A percentile compares a stretch with the other conserved stretches of the same genome.
Conservation (phyloP, 2,329 filamentous ascomycete species). For the Beauveria varroae region DNA sequence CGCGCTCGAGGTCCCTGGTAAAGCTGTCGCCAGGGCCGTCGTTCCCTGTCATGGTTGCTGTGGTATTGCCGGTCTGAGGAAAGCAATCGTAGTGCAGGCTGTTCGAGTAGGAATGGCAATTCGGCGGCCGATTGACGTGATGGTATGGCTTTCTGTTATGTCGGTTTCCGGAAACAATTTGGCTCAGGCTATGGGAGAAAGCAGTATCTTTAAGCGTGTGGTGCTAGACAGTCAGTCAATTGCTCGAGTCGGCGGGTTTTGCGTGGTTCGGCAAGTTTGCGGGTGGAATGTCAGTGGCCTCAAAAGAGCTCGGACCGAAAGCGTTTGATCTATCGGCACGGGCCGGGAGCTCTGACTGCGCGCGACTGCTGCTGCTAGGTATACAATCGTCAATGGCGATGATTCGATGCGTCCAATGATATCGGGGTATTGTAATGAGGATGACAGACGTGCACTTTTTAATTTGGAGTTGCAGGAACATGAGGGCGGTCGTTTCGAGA, state of each 20-base stretch:
- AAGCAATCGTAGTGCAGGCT: neutral
- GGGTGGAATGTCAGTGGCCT: neutral
- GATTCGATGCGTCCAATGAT: neutral
- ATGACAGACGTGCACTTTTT: neutral
- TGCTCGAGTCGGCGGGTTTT: neutral
- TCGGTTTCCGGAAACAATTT: neutral
- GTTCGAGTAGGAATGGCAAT: neutral
- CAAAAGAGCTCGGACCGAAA: neutral
- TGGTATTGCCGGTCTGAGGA: neutral
- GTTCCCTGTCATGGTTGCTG: neutral
- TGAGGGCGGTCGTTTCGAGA: neutral
- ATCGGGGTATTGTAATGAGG: neutral
- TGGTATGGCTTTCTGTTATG: too few species aligned
- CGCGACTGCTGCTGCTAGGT: neutral
- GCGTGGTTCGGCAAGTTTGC: neutral
- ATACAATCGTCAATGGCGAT: neutral
- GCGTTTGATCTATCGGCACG: neutral
- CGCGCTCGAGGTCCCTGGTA: conserved; percentile 48
- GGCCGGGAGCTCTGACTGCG: neutral
- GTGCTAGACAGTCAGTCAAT: neutral
- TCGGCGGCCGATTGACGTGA: neutral
- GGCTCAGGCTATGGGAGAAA: neutral
- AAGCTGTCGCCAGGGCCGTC: conserved; percentile 27
- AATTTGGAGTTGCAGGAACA: neutral
- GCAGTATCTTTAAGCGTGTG: neutral